phyloP scores from a whole-genome alignment of 108 stramenopile genomes.

The Conticribra weissflogii region DNA sequence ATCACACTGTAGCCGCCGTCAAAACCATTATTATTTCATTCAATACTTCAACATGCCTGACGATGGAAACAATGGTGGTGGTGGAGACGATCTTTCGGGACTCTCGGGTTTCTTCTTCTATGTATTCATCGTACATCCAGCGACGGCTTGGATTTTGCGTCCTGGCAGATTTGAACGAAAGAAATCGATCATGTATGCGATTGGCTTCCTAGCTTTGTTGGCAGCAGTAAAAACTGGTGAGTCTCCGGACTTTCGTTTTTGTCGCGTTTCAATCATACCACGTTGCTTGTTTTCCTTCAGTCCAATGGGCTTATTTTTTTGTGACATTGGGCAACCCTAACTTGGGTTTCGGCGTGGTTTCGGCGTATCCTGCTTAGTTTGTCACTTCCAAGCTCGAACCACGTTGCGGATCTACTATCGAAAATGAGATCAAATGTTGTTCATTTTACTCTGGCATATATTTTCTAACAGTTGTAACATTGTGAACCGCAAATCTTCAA shows the following conservation, averaged over 20 bases:
- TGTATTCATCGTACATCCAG: slow-evolving; percentile 95
- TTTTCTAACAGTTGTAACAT: no score
- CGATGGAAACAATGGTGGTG: slow-evolving; percentile 34
- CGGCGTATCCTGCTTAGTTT: no score
- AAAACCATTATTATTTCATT: background rate
- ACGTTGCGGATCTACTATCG: no score
- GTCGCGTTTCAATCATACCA: background rate
- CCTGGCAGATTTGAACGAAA: slow-evolving; percentile 92
- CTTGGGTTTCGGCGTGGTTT: no score
- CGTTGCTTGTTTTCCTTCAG: no score
- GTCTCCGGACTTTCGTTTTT: slow-evolving; percentile 20
- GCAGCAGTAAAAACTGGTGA: slow-evolving; percentile 92
- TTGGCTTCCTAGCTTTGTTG: slow-evolving; percentile 89
- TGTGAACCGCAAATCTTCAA: slow-evolving; percentile 4
- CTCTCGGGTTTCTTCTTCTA: slow-evolving; percentile 97
- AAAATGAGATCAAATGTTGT: no score
- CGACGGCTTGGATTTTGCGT: slow-evolving; percentile 94
- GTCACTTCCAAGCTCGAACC: no score
- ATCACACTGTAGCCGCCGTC: no score
- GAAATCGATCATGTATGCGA: slow-evolving; percentile 94
- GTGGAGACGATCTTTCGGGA: slow-evolving; percentile 83
- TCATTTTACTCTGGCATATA: no score
- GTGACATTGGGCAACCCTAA: no score
- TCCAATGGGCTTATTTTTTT: no score
- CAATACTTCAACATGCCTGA: slow-evolving; percentile 33